phyloP scores from a whole-genome alignment of 1,139 yeast genomes.

The Suhomyces coccinellae region DNA sequence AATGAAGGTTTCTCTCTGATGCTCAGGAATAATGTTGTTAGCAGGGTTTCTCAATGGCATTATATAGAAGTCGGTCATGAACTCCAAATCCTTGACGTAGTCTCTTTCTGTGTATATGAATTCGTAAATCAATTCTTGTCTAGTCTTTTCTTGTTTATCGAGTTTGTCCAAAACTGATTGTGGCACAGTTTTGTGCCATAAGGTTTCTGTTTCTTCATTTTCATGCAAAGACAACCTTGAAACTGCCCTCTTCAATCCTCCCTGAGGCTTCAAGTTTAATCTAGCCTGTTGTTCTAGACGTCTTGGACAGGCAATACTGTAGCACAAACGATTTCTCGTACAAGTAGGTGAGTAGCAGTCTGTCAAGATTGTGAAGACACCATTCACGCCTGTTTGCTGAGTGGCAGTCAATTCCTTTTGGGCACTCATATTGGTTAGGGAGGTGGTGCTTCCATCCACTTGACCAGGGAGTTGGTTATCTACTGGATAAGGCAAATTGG shows the following conservation, averaged over 20 bases:
- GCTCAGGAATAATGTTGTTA: slow-evolving; percentile 82
- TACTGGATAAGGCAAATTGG: slow-evolving; percentile 10
- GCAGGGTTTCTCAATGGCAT: slow-evolving; percentile 76
- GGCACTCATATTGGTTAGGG: slow-evolving; percentile 12
- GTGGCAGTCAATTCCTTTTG: slow-evolving; percentile 15
- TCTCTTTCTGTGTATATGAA: slow-evolving; percentile 93
- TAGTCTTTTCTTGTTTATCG: slow-evolving; percentile 82
- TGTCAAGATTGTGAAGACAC: slow-evolving; percentile 88
- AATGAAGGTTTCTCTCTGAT: slow-evolving; percentile 86
- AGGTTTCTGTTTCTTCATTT: slow-evolving; percentile 79
- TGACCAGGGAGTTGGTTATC: slow-evolving; percentile 1
- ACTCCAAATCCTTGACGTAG: slow-evolving; percentile 91
- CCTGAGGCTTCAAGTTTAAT: slow-evolving; percentile 82
- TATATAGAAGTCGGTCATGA: slow-evolving; percentile 90
- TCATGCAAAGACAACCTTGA: slow-evolving; percentile 75
- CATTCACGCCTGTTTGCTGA: slow-evolving; percentile 58
- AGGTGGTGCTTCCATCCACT: slow-evolving; percentile 11
- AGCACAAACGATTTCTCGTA: slow-evolving; percentile 82
- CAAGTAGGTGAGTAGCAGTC: slow-evolving; percentile 98
- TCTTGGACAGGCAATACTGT: slow-evolving; percentile 96
- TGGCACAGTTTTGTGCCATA: slow-evolving; percentile 95
- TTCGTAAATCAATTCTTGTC: slow-evolving; percentile 95
- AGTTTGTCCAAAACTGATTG: slow-evolving; percentile 74
- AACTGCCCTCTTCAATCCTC: slow-evolving; percentile 82
- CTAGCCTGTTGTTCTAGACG: slow-evolving; percentile 95